Conservation (phyloP, 108 stramenopile genomes). For the Skeletonema menzelii region DNA sequence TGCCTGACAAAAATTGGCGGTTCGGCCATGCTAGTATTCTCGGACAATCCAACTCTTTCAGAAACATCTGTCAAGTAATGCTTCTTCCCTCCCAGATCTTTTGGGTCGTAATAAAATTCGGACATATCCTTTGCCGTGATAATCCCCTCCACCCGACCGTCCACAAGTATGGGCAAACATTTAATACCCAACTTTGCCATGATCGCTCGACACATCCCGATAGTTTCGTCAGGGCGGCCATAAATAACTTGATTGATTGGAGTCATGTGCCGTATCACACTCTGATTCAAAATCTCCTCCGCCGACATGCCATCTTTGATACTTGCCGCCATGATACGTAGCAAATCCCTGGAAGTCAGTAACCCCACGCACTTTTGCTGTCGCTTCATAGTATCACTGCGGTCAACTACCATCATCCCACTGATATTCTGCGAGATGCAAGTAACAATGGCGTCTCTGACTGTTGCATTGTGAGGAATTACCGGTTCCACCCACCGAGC, state of each 20-base stretch:
- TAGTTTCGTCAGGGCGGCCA: slow-evolving; percentile 80
- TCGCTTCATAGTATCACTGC: slow-evolving; percentile 13
- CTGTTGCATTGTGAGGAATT: slow-evolving; percentile 56
- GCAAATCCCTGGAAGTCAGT: slow-evolving; percentile 75
- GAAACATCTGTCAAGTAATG: slow-evolving; percentile 83
- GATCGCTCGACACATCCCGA: slow-evolving; percentile 83
- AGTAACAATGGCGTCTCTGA: slow-evolving; percentile 64
- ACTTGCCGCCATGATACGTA: slow-evolving; percentile 68
- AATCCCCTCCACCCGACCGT: slow-evolving; percentile 87
- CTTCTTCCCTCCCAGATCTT: slow-evolving; percentile 93
- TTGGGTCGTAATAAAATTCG: slow-evolving; percentile 79
- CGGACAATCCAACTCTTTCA: slow-evolving; percentile 84
- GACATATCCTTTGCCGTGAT: slow-evolving; percentile 89
- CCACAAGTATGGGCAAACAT: slow-evolving; percentile 85
- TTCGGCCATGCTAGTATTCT: slow-evolving; percentile 85
- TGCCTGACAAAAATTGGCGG: slow-evolving; percentile 72
- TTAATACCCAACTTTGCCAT: slow-evolving; percentile 91
- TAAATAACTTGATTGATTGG: slow-evolving; percentile 85
- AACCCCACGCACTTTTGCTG: slow-evolving; percentile 67
- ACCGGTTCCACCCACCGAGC: slow-evolving; percentile 83
- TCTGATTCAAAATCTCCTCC: slow-evolving; percentile 50
- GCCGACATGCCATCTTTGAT: slow-evolving; percentile 54
- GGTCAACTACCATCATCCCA: slow-evolving; percentile 86
- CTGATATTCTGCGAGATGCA: slow-evolving; percentile 76
- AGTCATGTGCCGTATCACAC: slow-evolving; percentile 68